These are phyloP conservation scores for Candida andamanensis DNA, from an alignment of 805 yeast species.

Conservation along the genomic window DNA sequence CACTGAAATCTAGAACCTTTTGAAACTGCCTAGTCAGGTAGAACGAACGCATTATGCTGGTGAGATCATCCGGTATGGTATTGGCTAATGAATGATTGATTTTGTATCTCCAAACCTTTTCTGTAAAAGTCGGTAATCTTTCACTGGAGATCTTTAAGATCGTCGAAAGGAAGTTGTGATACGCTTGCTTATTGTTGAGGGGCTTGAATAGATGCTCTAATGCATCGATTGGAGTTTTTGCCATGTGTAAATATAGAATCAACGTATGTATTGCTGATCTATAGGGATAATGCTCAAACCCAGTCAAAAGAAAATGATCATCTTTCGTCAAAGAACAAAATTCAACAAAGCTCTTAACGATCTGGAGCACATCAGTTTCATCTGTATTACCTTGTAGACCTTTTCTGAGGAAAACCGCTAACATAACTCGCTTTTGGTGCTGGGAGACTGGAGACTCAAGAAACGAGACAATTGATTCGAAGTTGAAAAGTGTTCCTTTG, in stretches of 20 bases:
- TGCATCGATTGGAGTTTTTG: background rate
- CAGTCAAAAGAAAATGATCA: slow-evolving; percentile 19
- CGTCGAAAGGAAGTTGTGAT: slow-evolving; percentile 8
- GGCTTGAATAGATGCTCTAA: background rate
- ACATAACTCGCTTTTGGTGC: slow-evolving; percentile 17
- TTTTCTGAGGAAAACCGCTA: slow-evolving; percentile 13
- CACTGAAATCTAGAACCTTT: slow-evolving; percentile 26
- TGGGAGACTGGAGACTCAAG: slow-evolving; percentile 8
- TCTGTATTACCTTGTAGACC: slow-evolving; percentile 10
- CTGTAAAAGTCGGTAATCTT: slow-evolving; percentile 2
- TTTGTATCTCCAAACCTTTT: slow-evolving; percentile 7
- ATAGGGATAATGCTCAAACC: slow-evolving; percentile 15
- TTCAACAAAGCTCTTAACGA: slow-evolving; percentile 14
- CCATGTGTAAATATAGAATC: background rate
- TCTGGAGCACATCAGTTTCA: slow-evolving; percentile 9
- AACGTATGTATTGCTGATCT: slow-evolving; percentile 10
- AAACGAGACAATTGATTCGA: slow-evolving; percentile 10
- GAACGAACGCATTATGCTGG: slow-evolving; percentile 26
- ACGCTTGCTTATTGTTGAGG: background rate
- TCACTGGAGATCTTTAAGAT: slow-evolving; percentile 4
- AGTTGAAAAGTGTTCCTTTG: slow-evolving; percentile 11
- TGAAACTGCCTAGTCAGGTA: slow-evolving; percentile 16
- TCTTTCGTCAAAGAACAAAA: no score
- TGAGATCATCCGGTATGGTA: slow-evolving; percentile 18
- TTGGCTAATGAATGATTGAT: background rate